Conservation (phyloP, 2,329 filamentous ascomycete species). For the Scedosporium minutisporum region DNA sequence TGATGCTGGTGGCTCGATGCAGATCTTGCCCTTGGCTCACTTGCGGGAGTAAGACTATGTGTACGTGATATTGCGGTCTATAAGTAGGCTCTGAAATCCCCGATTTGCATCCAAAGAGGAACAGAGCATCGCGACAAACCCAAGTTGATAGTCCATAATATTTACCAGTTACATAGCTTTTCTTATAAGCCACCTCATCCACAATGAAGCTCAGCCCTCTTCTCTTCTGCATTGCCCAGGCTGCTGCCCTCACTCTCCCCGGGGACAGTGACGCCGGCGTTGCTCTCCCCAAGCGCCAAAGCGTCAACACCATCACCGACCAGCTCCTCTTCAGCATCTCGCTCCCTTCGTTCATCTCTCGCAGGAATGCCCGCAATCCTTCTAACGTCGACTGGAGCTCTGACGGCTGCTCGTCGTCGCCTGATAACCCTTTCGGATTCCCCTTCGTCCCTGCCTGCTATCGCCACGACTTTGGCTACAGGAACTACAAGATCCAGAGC, state of each 20-base stretch:
- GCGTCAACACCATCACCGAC: constrained; percentile 26
- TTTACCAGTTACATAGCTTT: no score
- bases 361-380: constrained; percentile 29
- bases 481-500: constrained; percentile 39
- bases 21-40: not conserved
- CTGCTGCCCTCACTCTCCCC: not conserved
- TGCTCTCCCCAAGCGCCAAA: not conserved
- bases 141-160: no score
- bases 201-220: not conserved
- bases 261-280: not conserved
- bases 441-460: constrained; percentile 34
- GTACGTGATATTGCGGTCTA: no score
- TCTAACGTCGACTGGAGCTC: constrained; percentile 28
- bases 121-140: no score
- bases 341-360: constrained; percentile 30
- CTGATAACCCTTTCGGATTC: constrained; percentile 34
- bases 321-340: constrained; percentile 33
- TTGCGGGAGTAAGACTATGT: not conserved
- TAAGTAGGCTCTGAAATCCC: no score
- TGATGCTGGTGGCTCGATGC: not conserved
- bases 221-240: not conserved
- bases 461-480: constrained; percentile 48
- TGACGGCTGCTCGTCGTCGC: constrained; percentile 31
- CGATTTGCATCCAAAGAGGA: no score
- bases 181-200: not conserved